Percentiles rank a stretch among this genome's conserved stretches.
phyloP scores from a whole-genome alignment of 2,329 filamentous ascomycete genomes.

The Chaetomium strumarium region DNA sequence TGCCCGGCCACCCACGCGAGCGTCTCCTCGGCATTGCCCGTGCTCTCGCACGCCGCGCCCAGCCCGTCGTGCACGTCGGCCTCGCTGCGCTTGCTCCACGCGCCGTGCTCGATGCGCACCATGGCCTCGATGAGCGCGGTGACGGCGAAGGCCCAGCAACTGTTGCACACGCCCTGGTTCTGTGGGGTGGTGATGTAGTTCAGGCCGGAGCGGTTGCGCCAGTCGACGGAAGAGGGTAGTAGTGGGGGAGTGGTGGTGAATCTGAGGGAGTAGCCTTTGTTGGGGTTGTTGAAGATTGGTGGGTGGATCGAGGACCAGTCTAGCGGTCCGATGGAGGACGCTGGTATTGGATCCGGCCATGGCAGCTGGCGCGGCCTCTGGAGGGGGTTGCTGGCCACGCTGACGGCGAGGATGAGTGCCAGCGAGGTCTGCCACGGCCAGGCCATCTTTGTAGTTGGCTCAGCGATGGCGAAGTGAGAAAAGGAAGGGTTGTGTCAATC shows the following conservation, averaged over 20 bases:
- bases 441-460: not conserved
- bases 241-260: not conserved
- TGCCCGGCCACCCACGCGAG: conserved; percentile 17
- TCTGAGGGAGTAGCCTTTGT: not conserved
- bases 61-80: conserved; percentile 21
- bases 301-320: conserved; percentile 12
- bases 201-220: conserved; percentile 15
- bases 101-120: conserved; percentile 22
- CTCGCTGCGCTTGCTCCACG: conserved; percentile 22
- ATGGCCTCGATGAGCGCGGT: conserved; percentile 20
- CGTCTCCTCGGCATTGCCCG: conserved; percentile 20
- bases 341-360: conserved; percentile 16
- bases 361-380: not conserved
- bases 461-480: not conserved
- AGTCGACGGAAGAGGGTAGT: conserved; percentile 13
- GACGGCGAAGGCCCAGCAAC: conserved; percentile 22
- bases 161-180: conserved; percentile 20
- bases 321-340: conserved; percentile 8
- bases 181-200: conserved; percentile 21
- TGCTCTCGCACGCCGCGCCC: conserved; percentile 19
- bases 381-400: not conserved
- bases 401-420: not conserved
- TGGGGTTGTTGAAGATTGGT: not conserved
- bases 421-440: not conserved
- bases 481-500: not conserved